Evolutionary conservation across 768 basidiomycete species (phyloP).

Genomic region (Amanita rubescens): DNA sequence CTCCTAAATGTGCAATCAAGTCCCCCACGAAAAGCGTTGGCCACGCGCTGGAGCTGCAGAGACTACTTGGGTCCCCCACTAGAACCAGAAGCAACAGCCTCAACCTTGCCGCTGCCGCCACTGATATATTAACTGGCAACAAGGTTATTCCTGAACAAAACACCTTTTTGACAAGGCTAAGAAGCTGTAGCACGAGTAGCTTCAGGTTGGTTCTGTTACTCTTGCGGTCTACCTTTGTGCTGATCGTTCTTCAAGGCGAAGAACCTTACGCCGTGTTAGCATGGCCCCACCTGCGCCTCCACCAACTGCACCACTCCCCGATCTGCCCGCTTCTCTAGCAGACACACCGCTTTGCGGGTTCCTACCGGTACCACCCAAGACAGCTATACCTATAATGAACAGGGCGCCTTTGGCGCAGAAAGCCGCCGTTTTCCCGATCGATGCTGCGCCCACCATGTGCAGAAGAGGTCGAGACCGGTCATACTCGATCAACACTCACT

Average conservation of each 20-base stretch:
- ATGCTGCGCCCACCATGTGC: constrained; percentile 13
- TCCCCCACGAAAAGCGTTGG: constrained; percentile 46
- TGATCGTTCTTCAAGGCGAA: constrained; percentile 24
- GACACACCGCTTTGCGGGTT: constrained; percentile 3
- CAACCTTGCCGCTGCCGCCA: constrained; percentile 14
- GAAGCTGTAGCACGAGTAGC: constrained; percentile 46
- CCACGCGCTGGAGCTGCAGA: constrained; percentile 43
- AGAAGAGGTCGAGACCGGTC: constrained; percentile 28
- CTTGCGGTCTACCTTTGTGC: constrained; percentile 3
- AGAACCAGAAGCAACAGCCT: constrained; percentile 43
- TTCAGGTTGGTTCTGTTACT: constrained; percentile 12
- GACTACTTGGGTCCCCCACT: constrained; percentile 27
- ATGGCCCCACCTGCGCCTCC: constrained; percentile 22
- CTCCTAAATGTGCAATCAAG: constrained; percentile 52
- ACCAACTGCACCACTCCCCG: constrained; percentile 9
- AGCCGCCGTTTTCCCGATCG: background rate
- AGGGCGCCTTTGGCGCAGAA: background rate
- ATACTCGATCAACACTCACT: constrained; percentile 18
- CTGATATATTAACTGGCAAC: constrained; percentile 3
- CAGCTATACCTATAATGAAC: background rate
- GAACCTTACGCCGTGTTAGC: constrained; percentile 28
- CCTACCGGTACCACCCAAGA: background rate
- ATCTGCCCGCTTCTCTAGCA: background rate
- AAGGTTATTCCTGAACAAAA: constrained; percentile 24
- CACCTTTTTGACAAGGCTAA: constrained; percentile 42